A percentile compares a stretch with the other conserved stretches of the same genome.
Evolutionary conservation across 805 yeast species (phyloP).

Genomic region (Teunomyces panamensis): DNA sequence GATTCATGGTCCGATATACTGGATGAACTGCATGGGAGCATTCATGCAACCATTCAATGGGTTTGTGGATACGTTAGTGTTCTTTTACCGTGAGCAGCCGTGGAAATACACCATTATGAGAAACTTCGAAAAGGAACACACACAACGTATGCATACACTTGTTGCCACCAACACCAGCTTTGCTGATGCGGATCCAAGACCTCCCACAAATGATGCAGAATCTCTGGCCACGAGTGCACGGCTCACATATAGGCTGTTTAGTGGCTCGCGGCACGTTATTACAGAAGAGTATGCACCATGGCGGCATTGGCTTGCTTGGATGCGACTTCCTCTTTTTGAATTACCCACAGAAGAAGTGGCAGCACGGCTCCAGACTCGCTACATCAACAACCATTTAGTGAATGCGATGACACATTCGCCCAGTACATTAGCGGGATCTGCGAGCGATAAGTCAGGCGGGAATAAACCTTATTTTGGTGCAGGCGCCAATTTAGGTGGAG

Average conservation of each 20-base stretch:
- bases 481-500: conserved; percentile 5
- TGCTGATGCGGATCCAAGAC: background rate
- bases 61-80: conserved; percentile 71
- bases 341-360: conserved; percentile 41
- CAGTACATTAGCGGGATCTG: background rate
- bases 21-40: conserved; percentile 68
- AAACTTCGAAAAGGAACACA: conserved; percentile 36
- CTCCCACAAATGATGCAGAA: conserved; percentile 9
- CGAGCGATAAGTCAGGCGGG: background rate
- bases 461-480: conserved; percentile 3
- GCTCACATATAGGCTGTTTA: conserved; percentile 23
- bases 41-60: conserved; percentile 81
- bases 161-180: background rate
- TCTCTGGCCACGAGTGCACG: conserved; percentile 26
- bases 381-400: conserved; percentile 8
- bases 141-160: conserved; percentile 20
- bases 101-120: conserved; percentile 55
- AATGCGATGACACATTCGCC: background rate
- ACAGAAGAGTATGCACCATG: conserved; percentile 30
- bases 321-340: conserved; percentile 43
- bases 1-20: conserved; percentile 49
- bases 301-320: conserved; percentile 36
- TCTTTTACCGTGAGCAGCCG: conserved; percentile 73
- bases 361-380: conserved; percentile 15
- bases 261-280: conserved; percentile 26